Evolutionary conservation across 768 basidiomycete genomes (phyloP), one percentile per base, ranked within the genome.

Genomic region (Termitomyces sp.): DNA sequence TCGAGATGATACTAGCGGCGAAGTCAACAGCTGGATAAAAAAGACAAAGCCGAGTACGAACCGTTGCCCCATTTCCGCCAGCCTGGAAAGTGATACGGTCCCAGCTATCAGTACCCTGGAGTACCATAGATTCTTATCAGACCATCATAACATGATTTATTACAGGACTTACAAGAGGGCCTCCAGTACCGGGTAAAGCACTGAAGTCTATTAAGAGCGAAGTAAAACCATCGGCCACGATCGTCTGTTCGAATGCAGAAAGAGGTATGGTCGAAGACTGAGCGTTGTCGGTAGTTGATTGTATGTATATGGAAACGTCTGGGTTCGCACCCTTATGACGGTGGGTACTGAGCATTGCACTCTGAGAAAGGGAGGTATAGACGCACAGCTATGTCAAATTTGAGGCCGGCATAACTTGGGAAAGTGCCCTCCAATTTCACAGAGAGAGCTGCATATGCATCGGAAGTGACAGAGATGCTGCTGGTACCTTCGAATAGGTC

Each of bases 31-130:
- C 28, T 14, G 20, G 26, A 14, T n/a, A 8, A 32, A 44, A 43
- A 23, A 59, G 5, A 12, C 40, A 14, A n/a, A 10, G 20, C 7
- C 12, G 4, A 47, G 20, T 14, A 63, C 74, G 65, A 50, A 77
- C 75, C 51, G 70, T 62, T 49, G 78, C 82, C 5, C 82, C 82
- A 61, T 77, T 76, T 13, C 56, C 76, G 33, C 74, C 73, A 10
- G 74, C 79, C 67, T 83, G 82, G 68, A 76, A 79, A 50, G 65
- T 78, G 49, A 83, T 71, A 57, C 81, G 77, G 58, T 83, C 77
- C 82, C 82, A 81, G 18, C 74, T 76, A 26, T 70, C 78, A 57
- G 66, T 66, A 14, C 71, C 73, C 75, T 79, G 35, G 0, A 55
- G 8, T 18, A 16, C 16, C 20, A 33, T 8, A 28, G 12, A n/a